A percentile compares a stretch with the other conserved stretches of the same genome.
Evolutionary conservation across 345 rosid genomes (phyloP).

Genomic region (Eucalyptus dawsonii): DNA sequence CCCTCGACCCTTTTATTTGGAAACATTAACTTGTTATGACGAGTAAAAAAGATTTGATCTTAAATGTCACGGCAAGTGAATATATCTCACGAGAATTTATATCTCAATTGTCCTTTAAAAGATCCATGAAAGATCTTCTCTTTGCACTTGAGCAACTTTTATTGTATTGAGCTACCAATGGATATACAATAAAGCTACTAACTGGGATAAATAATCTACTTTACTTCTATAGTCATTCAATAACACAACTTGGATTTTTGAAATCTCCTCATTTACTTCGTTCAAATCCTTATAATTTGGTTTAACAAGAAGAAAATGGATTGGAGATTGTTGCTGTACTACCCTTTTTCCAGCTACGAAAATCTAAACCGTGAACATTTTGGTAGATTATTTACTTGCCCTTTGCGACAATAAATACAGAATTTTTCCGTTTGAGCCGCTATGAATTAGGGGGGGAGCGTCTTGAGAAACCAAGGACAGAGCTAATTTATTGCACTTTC

Average conservation of each 20-base stretch:
- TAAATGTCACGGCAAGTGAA: rapidly evolving
- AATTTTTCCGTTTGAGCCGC: not conserved
- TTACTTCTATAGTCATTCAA: not conserved
- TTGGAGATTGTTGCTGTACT: not conserved
- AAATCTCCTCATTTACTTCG: not conserved
- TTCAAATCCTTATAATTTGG: not conserved
- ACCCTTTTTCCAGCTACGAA: not conserved
- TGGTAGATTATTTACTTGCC: not conserved
- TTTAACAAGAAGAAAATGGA: not conserved
- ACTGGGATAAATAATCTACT: not conserved
- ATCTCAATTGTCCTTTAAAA: not conserved
- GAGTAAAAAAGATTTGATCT: not conserved
- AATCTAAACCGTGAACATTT: not conserved
- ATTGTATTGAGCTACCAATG: not conserved
- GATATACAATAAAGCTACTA: not conserved
- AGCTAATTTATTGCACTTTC: not conserved
- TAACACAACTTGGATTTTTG: not conserved
- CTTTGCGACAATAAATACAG: not conserved
- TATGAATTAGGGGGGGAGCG: not conserved
- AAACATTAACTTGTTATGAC: not conserved
- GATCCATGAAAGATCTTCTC: not conserved
- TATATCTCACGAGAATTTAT: not conserved
- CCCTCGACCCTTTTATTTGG: not conserved
- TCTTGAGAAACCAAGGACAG: not conserved
- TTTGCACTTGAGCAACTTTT: not conserved